Percentiles rank a stretch among this genome's conserved stretches.
Evolutionary conservation across 129 eudicot species (phyloP).

Genomic region (Sambucus nigra): DNA sequence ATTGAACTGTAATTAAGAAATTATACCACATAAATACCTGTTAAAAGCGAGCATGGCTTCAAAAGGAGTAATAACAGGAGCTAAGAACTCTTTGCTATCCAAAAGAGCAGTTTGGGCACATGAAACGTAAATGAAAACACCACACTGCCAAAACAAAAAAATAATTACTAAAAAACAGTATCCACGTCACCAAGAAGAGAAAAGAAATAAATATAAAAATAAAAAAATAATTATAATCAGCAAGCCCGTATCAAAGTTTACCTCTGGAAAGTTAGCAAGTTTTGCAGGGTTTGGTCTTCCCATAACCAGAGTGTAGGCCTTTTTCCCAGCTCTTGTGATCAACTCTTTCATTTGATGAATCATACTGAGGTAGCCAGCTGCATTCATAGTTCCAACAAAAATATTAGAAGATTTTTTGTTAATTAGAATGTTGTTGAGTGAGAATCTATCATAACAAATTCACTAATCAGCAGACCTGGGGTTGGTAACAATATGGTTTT

Average conservation of each 20-base stretch:
- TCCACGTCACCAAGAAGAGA: background rate
- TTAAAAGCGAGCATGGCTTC: constrained; percentile 87
- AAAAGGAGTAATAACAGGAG: constrained; percentile 92
- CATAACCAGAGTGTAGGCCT: constrained; percentile 82
- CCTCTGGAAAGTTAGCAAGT: constrained; percentile 97
- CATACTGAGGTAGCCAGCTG: constrained; percentile 92
- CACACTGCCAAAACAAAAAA: constrained; percentile 52
- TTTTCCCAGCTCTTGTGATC: constrained; percentile 74
- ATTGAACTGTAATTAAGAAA: background rate
- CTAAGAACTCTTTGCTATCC: constrained; percentile 97
- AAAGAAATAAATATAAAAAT: too few species aligned
- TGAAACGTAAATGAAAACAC: constrained; percentile 79
- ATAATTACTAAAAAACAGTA: constrained; percentile 1
- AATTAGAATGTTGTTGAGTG: background rate
- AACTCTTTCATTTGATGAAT: constrained; percentile 79
- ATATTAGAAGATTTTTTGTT: background rate
- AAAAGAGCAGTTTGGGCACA: constrained; percentile 94
- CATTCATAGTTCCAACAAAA: constrained; percentile 18
- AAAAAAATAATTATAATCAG: background rate
- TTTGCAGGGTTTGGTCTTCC: constrained; percentile 97
- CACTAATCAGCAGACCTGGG: background rate
- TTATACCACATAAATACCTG: constrained; percentile 38
- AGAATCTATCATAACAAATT: background rate
- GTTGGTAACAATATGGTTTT: too few species aligned
- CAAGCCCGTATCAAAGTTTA: constrained; percentile 16